phyloP scores from a whole-genome alignment of 75 land plant species.

The Cupressus sempervirens region DNA sequence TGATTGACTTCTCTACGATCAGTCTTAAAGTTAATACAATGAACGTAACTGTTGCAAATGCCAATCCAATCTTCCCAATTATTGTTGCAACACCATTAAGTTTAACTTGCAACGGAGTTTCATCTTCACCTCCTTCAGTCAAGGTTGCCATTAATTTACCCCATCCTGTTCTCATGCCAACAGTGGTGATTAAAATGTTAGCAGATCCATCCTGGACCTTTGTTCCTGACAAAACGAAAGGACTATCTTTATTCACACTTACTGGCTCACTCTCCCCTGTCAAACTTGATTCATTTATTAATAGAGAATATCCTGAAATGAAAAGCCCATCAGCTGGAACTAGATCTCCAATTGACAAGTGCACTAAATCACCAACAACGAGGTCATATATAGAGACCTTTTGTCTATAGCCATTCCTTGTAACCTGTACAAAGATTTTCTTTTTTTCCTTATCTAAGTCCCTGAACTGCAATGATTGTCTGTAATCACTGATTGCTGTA shows the following conservation, averaged over 20 bases:
- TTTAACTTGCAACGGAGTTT: slow-evolving; percentile 65
- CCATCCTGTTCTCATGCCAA: slow-evolving; percentile 74
- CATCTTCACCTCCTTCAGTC: slow-evolving; percentile 48
- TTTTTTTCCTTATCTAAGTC: slow-evolving; percentile 62
- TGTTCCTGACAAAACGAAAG: slow-evolving; percentile 61
- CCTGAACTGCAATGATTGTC: slow-evolving; percentile 65
- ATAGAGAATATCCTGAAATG: slow-evolving; percentile 54
- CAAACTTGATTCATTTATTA: slow-evolving; percentile 61
- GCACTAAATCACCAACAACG: slow-evolving; percentile 80
- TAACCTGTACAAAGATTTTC: slow-evolving; percentile 54
- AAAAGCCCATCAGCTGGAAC: slow-evolving; percentile 85
- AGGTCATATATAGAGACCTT: slow-evolving; percentile 50
- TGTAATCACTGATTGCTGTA: slow-evolving; percentile 56
- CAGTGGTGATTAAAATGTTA: slow-evolving; percentile 50
- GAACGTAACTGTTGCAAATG: slow-evolving; percentile 45
- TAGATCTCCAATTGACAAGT: slow-evolving; percentile 72
- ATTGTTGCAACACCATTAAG: slow-evolving; percentile 60
- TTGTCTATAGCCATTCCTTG: slow-evolving; percentile 40
- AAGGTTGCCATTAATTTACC: slow-evolving; percentile 57
- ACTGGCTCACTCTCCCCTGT: slow-evolving; percentile 65
- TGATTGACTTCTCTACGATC: slow-evolving; percentile 24
- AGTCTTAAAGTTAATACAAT: slow-evolving; percentile 36
- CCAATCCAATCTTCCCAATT: slow-evolving; percentile 57
- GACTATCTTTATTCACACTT: slow-evolving; percentile 27
- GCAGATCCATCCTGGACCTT: slow-evolving; percentile 69